Conservation (phyloP, 2,329 filamentous ascomycete genomes). For the Colletotrichum melonis region DNA sequence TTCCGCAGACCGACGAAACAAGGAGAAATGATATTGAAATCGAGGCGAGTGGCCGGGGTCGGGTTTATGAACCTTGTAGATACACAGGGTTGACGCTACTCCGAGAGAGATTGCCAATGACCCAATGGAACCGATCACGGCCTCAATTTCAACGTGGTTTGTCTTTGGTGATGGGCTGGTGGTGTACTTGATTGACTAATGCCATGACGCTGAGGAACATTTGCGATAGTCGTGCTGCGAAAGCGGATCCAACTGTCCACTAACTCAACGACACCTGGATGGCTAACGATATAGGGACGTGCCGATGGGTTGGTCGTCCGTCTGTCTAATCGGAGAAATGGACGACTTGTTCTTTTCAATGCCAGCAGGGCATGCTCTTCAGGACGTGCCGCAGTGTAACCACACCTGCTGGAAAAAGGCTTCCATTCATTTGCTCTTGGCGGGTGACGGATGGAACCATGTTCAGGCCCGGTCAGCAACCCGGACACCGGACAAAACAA, state of each 20-base stretch:
- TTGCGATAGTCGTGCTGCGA: neutral
- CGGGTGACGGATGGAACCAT: slow-evolving; percentile 18
- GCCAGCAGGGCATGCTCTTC: slow-evolving; percentile 10
- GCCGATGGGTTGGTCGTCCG: slow-evolving; percentile 7
- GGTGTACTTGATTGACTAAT: neutral
- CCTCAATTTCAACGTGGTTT: neutral
- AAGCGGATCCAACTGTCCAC: slow-evolving; percentile 3
- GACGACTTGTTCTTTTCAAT: slow-evolving; percentile 3
- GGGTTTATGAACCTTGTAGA: slow-evolving; percentile 7
- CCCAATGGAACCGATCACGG: slow-evolving; percentile 2
- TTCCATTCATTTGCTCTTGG: slow-evolving; percentile 7
- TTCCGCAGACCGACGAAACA: slow-evolving; percentile 26
- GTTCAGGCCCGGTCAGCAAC: neutral
- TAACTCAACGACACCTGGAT: slow-evolving; percentile 17
- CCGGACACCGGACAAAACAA: neutral
- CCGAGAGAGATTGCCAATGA: slow-evolving; percentile 3
- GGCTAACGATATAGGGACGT: slow-evolving; percentile 10
- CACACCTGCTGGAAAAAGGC: neutral
- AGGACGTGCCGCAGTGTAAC: slow-evolving; percentile 13
- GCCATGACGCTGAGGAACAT: slow-evolving; percentile 17
- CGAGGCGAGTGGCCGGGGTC: slow-evolving; percentile 9
- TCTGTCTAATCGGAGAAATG: slow-evolving; percentile 14
- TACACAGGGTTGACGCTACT: slow-evolving; percentile 5
- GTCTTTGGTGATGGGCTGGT: neutral
- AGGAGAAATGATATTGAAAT: slow-evolving; percentile 18